Conservation (phyloP, 352 stramenopile genomes). For the Phytophthora pistaciae region DNA sequence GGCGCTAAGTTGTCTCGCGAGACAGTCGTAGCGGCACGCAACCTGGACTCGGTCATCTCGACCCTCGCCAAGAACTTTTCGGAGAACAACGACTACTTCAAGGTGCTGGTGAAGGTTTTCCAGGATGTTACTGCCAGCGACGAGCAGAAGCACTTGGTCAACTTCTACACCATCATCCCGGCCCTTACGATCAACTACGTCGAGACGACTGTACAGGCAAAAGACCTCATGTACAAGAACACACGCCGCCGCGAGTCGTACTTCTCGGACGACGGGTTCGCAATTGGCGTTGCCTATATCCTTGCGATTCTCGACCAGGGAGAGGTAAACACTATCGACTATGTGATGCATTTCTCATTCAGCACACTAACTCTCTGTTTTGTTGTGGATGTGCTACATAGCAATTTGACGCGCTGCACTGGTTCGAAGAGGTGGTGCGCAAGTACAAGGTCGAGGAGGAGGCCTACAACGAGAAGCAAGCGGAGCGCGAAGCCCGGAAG, state of each 20-base stretch:
- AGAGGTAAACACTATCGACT: conserved; percentile 46
- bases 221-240: conserved; percentile 97
- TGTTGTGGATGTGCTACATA: conserved; percentile 26
- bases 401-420: conserved; percentile 91
- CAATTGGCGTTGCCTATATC: conserved; percentile 94
- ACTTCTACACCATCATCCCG: conserved; percentile 93
- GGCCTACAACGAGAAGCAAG: conserved; percentile 86
- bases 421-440: conserved; percentile 89
- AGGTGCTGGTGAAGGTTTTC: conserved; percentile 90
- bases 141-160: conserved; percentile 92
- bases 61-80: conserved; percentile 92
- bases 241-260: conserved; percentile 94
- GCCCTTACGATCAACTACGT: conserved; percentile 92
- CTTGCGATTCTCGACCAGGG: conserved; percentile 92
- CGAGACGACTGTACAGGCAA: conserved; percentile 90
- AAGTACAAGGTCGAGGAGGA: conserved; percentile 91
- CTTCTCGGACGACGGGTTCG: conserved; percentile 97
- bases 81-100: conserved; percentile 95
- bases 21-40: conserved; percentile 85
- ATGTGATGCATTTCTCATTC: neutral
- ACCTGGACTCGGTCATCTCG: conserved; percentile 89
- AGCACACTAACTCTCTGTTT: neutral
- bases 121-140: conserved; percentile 89
- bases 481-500: conserved; percentile 81
- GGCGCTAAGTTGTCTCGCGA: conserved; percentile 81